A percentile compares a stretch with the other conserved stretches of the same genome.
Conservation (phyloP, 2,329 filamentous ascomycete genomes). For the Simplicillium sp. region DNA sequence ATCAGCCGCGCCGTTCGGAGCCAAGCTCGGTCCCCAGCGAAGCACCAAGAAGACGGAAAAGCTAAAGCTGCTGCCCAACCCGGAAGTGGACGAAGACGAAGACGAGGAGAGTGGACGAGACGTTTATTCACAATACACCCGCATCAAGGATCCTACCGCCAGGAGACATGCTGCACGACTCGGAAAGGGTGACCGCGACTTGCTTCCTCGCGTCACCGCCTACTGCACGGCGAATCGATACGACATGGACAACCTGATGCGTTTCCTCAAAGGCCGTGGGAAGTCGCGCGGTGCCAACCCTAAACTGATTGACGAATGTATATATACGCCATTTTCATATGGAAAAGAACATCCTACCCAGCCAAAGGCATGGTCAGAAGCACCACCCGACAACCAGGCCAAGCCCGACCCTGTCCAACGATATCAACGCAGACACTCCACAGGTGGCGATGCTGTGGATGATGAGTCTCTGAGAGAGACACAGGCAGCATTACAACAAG, state of each 20-base stretch:
- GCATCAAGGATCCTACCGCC: constrained; percentile 94
- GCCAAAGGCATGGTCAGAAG: too few relatives aligned
- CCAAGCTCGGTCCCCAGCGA: constrained; percentile 87
- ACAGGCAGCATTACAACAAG: constrained; percentile 30
- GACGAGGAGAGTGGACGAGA: constrained; percentile 92
- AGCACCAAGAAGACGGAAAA: constrained; percentile 96
- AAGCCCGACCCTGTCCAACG: constrained; percentile 29
- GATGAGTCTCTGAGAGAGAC: constrained; percentile 7
- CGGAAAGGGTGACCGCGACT: constrained; percentile 84
- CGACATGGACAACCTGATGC: constrained; percentile 79
- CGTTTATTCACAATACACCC: constrained; percentile 94
- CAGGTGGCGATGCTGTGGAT: constrained; percentile 52
- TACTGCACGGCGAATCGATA: constrained; percentile 94
- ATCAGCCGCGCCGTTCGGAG: constrained; percentile 23
- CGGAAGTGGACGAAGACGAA: constrained; percentile 62
- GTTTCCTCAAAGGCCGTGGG: constrained; percentile 77
- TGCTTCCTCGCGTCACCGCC: constrained; percentile 83
- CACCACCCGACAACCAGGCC: constrained; percentile 2
- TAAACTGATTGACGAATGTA: constrained; percentile 93
- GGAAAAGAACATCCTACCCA: constrained; percentile 24
- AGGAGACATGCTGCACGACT: constrained; percentile 83
- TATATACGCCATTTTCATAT: constrained; percentile 92
- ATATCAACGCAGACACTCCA: constrained; percentile 64
- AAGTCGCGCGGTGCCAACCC: constrained; percentile 73
- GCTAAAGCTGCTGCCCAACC: constrained; percentile 90